These are phyloP conservation scores for Thalia dealbata DNA, from an alignment of 176 grass and related monocot species.

Conservation along the genomic window DNA sequence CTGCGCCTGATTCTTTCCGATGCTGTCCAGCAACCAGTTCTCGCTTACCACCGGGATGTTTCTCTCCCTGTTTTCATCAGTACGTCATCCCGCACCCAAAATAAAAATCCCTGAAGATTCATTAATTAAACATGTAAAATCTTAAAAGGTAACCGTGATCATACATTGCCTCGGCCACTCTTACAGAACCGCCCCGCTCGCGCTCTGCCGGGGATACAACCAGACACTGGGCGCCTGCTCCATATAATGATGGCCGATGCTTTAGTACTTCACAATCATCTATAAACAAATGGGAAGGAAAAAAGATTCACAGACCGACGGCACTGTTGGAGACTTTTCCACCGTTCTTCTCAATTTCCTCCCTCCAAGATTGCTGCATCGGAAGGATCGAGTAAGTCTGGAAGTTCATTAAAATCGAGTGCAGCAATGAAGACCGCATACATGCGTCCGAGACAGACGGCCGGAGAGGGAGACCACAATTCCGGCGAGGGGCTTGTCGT, in stretches of 20 bases:
- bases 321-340: conserved; percentile 52
- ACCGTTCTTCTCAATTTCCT: conserved; percentile 71
- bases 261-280: background rate
- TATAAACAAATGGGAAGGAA: background rate
- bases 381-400: background rate
- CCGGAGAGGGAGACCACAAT: conserved; percentile 68
- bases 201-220: conserved; percentile 61
- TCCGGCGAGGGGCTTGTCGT: conserved; percentile 44
- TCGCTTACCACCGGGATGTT: conserved; percentile 67
- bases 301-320: conserved; percentile 30
- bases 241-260: too few species aligned
- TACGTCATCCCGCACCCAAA: background rate
- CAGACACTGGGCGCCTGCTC: conserved; percentile 56
- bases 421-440: conserved; percentile 29
- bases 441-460: conserved; percentile 63
- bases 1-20: conserved; percentile 44
- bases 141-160: conserved; percentile 11
- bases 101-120: background rate
- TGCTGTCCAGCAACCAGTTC: conserved; percentile 79
- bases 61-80: conserved; percentile 46
- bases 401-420: too few species aligned
- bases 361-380: conserved; percentile 34
- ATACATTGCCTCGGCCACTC: conserved; percentile 77
- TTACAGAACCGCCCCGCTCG: conserved; percentile 46
- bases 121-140: background rate